Conservation (phyloP, 139 green algal species). For the Yamagishiella unicocca region DNA sequence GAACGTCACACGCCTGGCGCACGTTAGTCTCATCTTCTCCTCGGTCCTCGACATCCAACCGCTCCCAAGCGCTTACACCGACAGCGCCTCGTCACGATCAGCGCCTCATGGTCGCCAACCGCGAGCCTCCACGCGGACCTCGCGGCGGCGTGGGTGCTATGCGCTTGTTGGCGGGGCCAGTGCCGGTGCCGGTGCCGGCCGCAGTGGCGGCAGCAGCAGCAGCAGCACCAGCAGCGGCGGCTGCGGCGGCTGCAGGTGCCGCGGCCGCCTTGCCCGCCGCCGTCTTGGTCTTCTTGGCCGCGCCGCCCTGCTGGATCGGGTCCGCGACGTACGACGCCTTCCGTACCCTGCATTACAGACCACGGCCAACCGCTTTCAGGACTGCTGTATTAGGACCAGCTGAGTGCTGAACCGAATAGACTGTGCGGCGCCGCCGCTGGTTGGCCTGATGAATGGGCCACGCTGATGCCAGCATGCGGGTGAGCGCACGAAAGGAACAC, state of each 20-base stretch:
- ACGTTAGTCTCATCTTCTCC: neutral
- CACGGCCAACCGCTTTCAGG: too few relatives aligned
- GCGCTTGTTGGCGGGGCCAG: neutral
- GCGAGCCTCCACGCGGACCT: neutral
- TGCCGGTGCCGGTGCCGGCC: neutral
- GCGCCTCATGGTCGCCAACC: conserved; percentile 8
- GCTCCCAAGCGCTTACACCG: neutral
- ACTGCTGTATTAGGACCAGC: too few relatives aligned
- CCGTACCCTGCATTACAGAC: conserved; percentile 10
- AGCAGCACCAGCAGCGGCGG: neutral
- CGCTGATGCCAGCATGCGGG: neutral
- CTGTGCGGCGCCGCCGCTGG: too few relatives aligned
- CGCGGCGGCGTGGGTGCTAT: neutral
- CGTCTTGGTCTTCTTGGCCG: neutral
- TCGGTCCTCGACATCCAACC: neutral
- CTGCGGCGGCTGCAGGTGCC: neutral
- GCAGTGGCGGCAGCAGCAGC: neutral
- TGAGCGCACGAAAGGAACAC: neutral
- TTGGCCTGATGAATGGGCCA: too few relatives aligned
- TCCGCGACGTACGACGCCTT: conserved; percentile 57
- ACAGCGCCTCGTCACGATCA: neutral
- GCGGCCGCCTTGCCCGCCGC: neutral
- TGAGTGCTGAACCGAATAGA: neutral
- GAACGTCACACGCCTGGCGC: neutral
- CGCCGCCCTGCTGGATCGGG: conserved; percentile 48